Evolutionary conservation across 2,329 filamentous ascomycete genomes (phyloP).

Genomic region (Davidsoniella neocaledoniae): DNA sequence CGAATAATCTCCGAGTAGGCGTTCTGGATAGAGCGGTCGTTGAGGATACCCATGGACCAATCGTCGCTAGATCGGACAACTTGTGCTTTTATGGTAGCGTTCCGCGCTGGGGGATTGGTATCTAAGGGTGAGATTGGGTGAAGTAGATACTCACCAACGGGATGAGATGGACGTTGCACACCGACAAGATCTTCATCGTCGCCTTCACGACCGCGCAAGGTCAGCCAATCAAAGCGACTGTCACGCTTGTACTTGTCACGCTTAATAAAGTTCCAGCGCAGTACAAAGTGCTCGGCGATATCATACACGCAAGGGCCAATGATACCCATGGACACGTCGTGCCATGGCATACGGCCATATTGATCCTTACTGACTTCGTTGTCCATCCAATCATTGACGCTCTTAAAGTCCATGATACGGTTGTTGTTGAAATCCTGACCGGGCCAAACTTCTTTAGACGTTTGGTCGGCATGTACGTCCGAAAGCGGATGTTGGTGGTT

Average conservation of each 20-base stretch:
- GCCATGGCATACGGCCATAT: conserved; percentile 94
- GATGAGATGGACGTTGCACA: conserved; percentile 77
- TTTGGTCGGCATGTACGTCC: conserved; percentile 72
- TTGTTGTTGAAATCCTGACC: conserved; percentile 99
- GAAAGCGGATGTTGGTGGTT: conserved; percentile 67
- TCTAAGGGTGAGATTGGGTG: conserved; percentile 60
- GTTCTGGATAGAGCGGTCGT: conserved; percentile 73
- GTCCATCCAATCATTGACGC: conserved; percentile 77
- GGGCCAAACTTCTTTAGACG: conserved; percentile 73
- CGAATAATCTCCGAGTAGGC: conserved; percentile 73
- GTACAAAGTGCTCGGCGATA: conserved; percentile 85
- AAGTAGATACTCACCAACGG: conserved; percentile 70
- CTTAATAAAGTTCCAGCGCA: conserved; percentile 95
- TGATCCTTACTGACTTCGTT: conserved; percentile 87
- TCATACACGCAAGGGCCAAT: conserved; percentile 81
- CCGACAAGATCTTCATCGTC: conserved; percentile 72
- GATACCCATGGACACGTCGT: conserved; percentile 87
- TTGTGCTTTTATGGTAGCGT: conserved; percentile 67
- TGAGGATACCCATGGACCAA: conserved; percentile 83
- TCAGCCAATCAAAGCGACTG: conserved; percentile 67
- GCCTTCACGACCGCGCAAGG: conserved; percentile 57
- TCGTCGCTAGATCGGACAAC: conserved; percentile 79
- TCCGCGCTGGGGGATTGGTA: conserved; percentile 43
- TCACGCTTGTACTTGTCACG: conserved; percentile 95
- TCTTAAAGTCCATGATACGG: conserved; percentile 86